Evolutionary conservation across 2,329 filamentous ascomycete species (phyloP), one percentile per base, ranked within the genome.

Genomic region (Claviceps sp.): DNA sequence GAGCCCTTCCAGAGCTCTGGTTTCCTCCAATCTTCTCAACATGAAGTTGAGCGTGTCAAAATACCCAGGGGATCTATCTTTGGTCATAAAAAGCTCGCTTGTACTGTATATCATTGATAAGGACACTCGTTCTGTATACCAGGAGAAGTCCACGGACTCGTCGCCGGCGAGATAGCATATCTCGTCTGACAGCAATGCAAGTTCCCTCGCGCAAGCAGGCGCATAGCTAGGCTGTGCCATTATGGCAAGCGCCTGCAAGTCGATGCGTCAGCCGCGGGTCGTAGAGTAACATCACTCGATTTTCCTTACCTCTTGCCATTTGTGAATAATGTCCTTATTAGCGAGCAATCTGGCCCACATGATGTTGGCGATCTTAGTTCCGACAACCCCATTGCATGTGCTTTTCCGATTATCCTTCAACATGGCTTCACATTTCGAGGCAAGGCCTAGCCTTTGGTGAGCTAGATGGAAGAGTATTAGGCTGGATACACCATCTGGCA

Each of bases 51-150:
- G 82, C 3, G 93, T 97, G 56, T 90, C 87, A 10, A 63, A 65
- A 61, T 87, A 93, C n/a, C 79, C 80, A 0, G 76, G 70, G 4
- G 84, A 89, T 55, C 73, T 75, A 68, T 97, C 93, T 54, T 85
- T 89, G 22, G 89, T 96, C 89, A 97, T 96, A 70, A 90, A 95
- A 5, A 96, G 73, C 69, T 98, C 93, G 52, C 84, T 78, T 38
- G 83, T 81, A 50, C 88, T 88, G 60, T 81, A 82, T 43, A 78
- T 72, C 58, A 75, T 68, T 38, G 77, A 77, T 10, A 81, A 66
- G 19, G 73, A 74, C 3, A 72, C 77, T 48, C 78, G 76, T 63
- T 81, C 81, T 52, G 76, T 73, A 62, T 98, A 98, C 93, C 93
- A 98, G 4, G 82, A 84, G 4, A 81, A 78, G 67, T 97, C 90